Base-by-base conservation (phyloP, 2,329 filamentous ascomycete genomes). In the Ophiosphaerella korrae region DNA sequence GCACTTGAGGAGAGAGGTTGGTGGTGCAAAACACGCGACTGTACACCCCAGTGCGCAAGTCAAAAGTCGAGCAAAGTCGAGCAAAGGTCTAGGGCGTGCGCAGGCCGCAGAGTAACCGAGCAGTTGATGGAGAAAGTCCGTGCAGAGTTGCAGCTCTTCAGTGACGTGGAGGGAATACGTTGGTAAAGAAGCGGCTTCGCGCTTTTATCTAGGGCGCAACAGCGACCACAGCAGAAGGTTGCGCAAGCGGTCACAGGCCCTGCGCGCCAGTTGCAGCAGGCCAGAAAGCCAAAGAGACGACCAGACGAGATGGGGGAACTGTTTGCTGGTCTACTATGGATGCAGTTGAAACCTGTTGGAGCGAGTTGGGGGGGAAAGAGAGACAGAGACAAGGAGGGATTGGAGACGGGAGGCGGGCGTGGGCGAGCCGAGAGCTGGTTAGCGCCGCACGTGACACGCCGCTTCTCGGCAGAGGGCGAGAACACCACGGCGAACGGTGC, bases 11-110 rank as follows among this genome's bases (percentile, higher is more conserved):
- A 32, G 49, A 51, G 42, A 47, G 40, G 48, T 45, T 52, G 52
- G 56, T 46, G 52, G 61, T 53, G 55, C 54, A 48, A 52, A 55
- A 63, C 61, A 60, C 51, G 59, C 26, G 45, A 55, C 50, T 60
- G 57, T 50, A 63, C 63, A 63, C 63, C 66, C 57, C 62, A 57
- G 58, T 45, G 52, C 60, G 62, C 60, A 58, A 57, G 52, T 61
- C 52, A 62, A 60, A 45, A 53, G 46, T 58, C 49, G 51, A 50
- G 58, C 38, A 43, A 48, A 21, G 18, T 21, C 18, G 18, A 21
- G 18, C 18, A 21, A 42, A 53, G 54, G 59, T 66, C 64, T 70
- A 71, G 54, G 58, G 62, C 57, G 58, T 58, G 63, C 58, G 55
- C 45, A 53, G 53, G 60, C 42, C 45, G 62, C 56, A 54, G 55